Conservation (phyloP, 2,329 filamentous ascomycete genomes). For the Sordariomycetes sp. region DNA sequence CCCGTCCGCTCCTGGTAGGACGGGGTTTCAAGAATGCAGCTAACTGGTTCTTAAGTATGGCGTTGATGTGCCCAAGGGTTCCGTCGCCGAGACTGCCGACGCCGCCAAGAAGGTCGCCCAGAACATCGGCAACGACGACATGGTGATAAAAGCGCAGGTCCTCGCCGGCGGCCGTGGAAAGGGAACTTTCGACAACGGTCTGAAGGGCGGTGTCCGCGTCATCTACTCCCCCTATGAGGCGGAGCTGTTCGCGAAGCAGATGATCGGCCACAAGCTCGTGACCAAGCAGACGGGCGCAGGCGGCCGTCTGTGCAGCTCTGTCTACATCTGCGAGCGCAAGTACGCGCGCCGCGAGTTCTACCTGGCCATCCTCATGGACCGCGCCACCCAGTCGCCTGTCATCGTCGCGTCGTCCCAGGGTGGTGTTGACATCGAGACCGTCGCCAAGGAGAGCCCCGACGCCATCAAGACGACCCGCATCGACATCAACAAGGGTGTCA, state of each 20-base stretch:
- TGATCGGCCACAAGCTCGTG: conserved; percentile 99
- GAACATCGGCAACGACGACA: conserved; percentile 84
- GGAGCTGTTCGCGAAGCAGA: conserved; percentile 96
- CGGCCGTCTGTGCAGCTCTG: conserved; percentile 89
- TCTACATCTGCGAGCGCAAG: conserved; percentile 99
- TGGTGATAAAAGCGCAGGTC: conserved; percentile 99
- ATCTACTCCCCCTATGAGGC: conserved; percentile 97
- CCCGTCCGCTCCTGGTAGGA: neutral
- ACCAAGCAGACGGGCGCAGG: conserved; percentile 97
- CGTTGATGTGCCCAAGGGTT: conserved; percentile 82
- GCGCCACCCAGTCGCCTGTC: conserved; percentile 78
- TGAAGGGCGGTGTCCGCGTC: conserved; percentile 96
- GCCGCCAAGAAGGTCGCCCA: conserved; percentile 91
- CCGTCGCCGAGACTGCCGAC: conserved; percentile 69
- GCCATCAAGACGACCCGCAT: conserved; percentile 92
- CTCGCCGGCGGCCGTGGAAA: conserved; percentile 96
- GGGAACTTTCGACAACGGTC: conserved; percentile 93
- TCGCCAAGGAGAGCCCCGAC: conserved; percentile 94
- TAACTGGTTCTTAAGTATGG: conserved; percentile 56
- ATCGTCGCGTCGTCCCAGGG: conserved; percentile 97
- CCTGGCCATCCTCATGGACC: conserved; percentile 97
- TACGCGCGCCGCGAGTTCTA: conserved; percentile 99
- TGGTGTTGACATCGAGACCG: conserved; percentile 97
- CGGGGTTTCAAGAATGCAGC: conserved; percentile 5
- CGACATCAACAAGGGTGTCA: conserved; percentile 90